Percentiles rank a stretch among this genome's conserved stretches.
Conservation (phyloP, 768 basidiomycete species). For the Xerocomus brunneocitrinus region DNA sequence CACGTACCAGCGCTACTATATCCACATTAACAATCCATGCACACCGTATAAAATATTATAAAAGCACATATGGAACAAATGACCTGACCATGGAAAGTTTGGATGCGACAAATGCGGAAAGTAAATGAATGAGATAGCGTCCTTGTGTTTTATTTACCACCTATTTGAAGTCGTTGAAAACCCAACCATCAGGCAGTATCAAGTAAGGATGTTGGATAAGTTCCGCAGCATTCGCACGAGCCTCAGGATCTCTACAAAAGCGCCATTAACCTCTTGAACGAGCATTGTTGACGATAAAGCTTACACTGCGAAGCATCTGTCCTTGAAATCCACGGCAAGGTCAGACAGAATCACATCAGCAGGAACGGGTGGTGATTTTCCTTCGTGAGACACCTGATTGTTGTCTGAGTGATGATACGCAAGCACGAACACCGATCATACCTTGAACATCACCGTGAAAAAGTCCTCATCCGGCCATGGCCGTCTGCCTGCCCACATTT, state of each 20-base stretch:
- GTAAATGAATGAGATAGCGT: slow-evolving; percentile 29
- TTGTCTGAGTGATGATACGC: background rate
- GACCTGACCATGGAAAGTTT: slow-evolving; percentile 14
- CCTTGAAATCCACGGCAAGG: slow-evolving; percentile 81
- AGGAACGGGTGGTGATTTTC: slow-evolving; percentile 86
- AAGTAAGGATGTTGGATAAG: slow-evolving; percentile 80
- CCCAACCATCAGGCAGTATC: slow-evolving; percentile 65
- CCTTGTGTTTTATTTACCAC: slow-evolving; percentile 9
- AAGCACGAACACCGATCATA: slow-evolving; percentile 28
- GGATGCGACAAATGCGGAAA: slow-evolving; percentile 20
- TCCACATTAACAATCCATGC: slow-evolving; percentile 25
- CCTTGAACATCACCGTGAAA: slow-evolving; percentile 93
- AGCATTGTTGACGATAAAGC: slow-evolving; percentile 22
- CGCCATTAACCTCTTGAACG: background rate
- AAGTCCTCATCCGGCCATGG: slow-evolving; percentile 92
- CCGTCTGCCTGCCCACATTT: slow-evolving; percentile 97
- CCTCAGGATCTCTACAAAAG: slow-evolving; percentile 64
- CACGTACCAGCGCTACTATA: slow-evolving; percentile 31
- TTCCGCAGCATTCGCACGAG: slow-evolving; percentile 75
- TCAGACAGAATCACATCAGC: slow-evolving; percentile 71
- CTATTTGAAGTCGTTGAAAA: slow-evolving; percentile 53
- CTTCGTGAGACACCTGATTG: slow-evolving; percentile 74
- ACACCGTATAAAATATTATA: slow-evolving; percentile 32
- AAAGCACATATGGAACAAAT: slow-evolving; percentile 29
- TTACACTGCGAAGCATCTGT: slow-evolving; percentile 85